A percentile compares a stretch with the other conserved stretches of the same genome.
Evolutionary conservation across 1,284 basidiomycete species (phyloP).

Genomic region (Ceratobasidium sp.): DNA sequence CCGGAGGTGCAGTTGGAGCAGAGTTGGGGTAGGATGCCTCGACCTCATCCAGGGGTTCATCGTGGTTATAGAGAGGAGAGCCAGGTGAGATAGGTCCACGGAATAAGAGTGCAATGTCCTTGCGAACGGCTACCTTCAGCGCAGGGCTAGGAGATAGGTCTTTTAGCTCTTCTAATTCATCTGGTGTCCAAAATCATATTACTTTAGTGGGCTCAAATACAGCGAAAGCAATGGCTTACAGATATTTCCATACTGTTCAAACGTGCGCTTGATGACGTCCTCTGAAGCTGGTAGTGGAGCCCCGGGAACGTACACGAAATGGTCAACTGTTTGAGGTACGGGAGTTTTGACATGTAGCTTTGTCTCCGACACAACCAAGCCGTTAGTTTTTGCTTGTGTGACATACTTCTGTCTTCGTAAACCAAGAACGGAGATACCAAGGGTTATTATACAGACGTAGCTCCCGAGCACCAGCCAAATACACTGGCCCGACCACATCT

Average conservation of each 20-base stretch:
- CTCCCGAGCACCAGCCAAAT: constrained; percentile 24
- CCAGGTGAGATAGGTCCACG: not conserved
- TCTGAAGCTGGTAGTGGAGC: not conserved
- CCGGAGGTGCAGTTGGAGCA: not conserved
- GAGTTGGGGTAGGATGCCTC: not conserved
- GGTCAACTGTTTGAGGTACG: not conserved
- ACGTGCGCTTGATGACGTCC: not conserved
- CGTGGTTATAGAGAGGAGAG: not conserved
- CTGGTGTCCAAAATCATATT: not conserved
- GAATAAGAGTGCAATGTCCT: constrained; percentile 6
- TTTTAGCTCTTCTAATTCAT: not conserved
- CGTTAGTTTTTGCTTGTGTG: not conserved
- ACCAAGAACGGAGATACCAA: not conserved
- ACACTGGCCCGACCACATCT: not conserved
- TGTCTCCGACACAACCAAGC: not conserved
- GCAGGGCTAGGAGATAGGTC: not conserved
- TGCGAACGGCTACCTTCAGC: constrained; percentile 4
- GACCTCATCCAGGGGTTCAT: not conserved
- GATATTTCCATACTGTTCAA: not conserved
- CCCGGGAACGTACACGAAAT: constrained; percentile 6
- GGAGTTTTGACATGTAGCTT: not conserved
- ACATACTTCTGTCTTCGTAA: not conserved
- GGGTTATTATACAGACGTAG: not conserved
- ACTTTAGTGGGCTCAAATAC: not conserved
- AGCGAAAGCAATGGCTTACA: not conserved